Evolutionary conservation across 2,329 filamentous ascomycete genomes (phyloP).

Genomic region (Cucurbitaria berberidis): DNA sequence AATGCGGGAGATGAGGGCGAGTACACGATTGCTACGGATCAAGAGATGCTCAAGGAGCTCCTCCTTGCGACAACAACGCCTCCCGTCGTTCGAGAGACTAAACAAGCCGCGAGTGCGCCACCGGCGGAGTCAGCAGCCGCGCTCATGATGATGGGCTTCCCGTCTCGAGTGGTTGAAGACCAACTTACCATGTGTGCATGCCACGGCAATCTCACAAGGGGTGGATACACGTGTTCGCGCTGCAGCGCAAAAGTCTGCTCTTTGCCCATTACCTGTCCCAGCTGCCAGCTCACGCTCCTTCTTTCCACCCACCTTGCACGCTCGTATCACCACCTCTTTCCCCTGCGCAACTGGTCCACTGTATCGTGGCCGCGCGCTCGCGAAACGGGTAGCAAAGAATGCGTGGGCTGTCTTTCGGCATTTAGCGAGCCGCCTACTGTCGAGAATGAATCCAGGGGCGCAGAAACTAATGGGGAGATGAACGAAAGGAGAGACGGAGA

Average conservation of each 20-base stretch:
- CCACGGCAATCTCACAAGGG: slow-evolving; percentile 79
- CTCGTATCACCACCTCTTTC: slow-evolving; percentile 50
- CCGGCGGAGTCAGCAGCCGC: slow-evolving; percentile 54
- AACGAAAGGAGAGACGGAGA: slow-evolving; percentile 31
- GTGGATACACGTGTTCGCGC: slow-evolving; percentile 89
- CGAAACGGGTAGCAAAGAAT: slow-evolving; percentile 59
- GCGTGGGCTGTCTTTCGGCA: slow-evolving; percentile 75
- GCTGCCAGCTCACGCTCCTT: slow-evolving; percentile 89
- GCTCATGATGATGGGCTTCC: slow-evolving; percentile 97
- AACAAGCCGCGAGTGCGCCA: slow-evolving; percentile 52
- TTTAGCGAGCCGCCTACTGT: slow-evolving; percentile 63
- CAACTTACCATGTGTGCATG: slow-evolving; percentile 84
- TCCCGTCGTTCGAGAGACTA: slow-evolving; percentile 74
- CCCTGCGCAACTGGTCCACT: slow-evolving; percentile 83
- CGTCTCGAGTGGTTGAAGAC: slow-evolving; percentile 78
- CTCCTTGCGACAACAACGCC: slow-evolving; percentile 88
- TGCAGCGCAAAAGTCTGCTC: slow-evolving; percentile 89
- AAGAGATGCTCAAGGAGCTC: slow-evolving; percentile 87
- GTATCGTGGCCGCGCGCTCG: slow-evolving; percentile 80
- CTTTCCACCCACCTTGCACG: slow-evolving; percentile 70
- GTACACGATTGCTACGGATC: slow-evolving; percentile 86
- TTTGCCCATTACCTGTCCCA: slow-evolving; percentile 87
- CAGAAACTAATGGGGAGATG: slow-evolving; percentile 16
- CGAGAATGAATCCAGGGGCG: slow-evolving; percentile 11
- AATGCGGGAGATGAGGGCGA: slow-evolving; percentile 77